Conservation (phyloP, 108 stramenopile species). For the Aurantiochytrium sp. region DNA sequence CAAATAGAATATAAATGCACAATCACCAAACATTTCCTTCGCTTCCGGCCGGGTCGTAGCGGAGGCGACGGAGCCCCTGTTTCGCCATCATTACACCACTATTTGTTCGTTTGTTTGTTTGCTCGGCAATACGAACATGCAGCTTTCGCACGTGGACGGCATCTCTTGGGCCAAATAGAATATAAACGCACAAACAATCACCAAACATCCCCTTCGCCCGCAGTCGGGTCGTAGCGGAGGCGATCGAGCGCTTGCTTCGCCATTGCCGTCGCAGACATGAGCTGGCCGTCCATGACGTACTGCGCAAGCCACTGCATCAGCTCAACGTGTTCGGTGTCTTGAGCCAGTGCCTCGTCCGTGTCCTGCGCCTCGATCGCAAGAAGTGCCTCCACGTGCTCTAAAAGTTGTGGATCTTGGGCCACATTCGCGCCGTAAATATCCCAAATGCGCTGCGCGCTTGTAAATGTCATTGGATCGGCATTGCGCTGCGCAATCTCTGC, state of each 20-base stretch:
- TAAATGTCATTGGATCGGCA: neutral
- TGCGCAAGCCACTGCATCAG: neutral
- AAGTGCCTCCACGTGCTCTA: neutral
- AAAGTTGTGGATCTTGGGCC: neutral
- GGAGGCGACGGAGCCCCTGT: neutral
- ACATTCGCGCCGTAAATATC: neutral
- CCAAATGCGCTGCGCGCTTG: neutral
- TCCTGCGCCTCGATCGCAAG: neutral
- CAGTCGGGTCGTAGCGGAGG: neutral
- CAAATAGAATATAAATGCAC: too few species aligned
- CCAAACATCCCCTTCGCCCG: neutral
- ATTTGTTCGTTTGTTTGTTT: too few species aligned
- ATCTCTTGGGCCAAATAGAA: too few species aligned
- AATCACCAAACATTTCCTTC: neutral
- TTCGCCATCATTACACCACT: neutral
- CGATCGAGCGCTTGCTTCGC: neutral
- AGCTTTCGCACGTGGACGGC: too few species aligned
- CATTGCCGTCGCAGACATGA: neutral
- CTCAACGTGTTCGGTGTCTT: neutral
- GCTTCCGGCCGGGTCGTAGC: neutral
- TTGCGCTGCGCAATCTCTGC: neutral
- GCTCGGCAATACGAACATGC: too few species aligned
- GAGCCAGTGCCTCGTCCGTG: neutral
- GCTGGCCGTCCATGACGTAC: slow-evolving; percentile 4
- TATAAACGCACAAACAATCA: too few species aligned